Evolutionary conservation across 176 grass and related monocot genomes (phyloP).

Genomic region (Musa itinerans): DNA sequence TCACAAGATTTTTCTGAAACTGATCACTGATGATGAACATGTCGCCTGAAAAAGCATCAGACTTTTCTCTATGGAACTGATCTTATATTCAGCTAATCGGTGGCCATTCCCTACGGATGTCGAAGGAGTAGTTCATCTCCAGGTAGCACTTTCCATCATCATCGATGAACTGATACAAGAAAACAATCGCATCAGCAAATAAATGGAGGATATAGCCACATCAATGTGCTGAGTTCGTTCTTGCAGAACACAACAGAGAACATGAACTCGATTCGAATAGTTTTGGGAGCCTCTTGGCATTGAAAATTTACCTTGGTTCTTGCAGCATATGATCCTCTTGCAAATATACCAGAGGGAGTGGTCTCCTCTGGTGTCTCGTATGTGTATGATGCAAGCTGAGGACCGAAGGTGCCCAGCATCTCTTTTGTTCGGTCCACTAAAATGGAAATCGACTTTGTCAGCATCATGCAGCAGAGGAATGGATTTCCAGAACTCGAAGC

Average conservation of each 20-base stretch:
- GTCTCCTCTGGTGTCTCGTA: constrained; percentile 78
- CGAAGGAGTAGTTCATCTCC: constrained; percentile 87
- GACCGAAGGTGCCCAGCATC: constrained; percentile 96
- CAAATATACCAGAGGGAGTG: constrained; percentile 82
- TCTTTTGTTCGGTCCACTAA: constrained; percentile 79
- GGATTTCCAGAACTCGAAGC: not conserved
- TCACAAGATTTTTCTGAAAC: too few relatives aligned
- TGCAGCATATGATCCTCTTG: constrained; percentile 72
- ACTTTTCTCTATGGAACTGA: too few relatives aligned
- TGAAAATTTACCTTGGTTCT: constrained; percentile 52
- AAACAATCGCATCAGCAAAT: not conserved
- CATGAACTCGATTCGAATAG: too few relatives aligned
- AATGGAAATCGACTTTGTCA: not conserved
- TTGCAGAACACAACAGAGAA: too few relatives aligned
- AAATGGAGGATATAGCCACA: too few relatives aligned
- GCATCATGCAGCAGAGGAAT: not conserved
- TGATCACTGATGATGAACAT: not conserved
- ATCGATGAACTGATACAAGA: constrained; percentile 57
- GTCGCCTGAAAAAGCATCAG: too few relatives aligned
- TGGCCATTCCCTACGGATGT: constrained; percentile 83
- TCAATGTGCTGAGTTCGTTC: too few relatives aligned
- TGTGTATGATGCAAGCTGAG: constrained; percentile 70
- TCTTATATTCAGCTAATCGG: constrained; percentile 15
- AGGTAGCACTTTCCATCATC: constrained; percentile 85
- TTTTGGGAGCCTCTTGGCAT: too few relatives aligned